Evolutionary conservation across 1,139 yeast genomes (phyloP).

Genomic region (Hansenula anomala): DNA sequence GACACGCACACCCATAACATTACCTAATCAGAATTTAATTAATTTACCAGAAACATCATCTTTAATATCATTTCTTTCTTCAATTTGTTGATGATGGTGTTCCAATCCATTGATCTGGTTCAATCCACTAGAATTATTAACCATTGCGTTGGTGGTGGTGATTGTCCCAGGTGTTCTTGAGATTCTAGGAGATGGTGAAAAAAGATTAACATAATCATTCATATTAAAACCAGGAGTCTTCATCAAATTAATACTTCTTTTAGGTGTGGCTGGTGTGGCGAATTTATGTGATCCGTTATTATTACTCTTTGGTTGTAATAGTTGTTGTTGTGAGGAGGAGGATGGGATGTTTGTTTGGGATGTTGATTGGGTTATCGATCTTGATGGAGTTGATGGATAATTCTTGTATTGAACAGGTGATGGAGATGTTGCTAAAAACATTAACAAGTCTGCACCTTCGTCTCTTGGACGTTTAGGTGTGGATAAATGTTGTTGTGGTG

Average conservation of each 20-base stretch:
- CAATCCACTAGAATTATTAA: no score
- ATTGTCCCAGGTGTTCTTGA: constrained; percentile 14
- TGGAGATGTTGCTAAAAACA: constrained; percentile 84
- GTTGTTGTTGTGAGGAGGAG: no score
- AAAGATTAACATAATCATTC: constrained; percentile 63
- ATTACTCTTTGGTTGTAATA: no score
- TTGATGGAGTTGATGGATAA: constrained; percentile 20
- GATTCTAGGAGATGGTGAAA: constrained; percentile 10
- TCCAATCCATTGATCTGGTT: no score
- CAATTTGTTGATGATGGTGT: no score
- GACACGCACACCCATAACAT: not conserved
- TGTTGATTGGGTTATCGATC: constrained; percentile 2
- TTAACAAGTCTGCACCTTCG: constrained; percentile 78
- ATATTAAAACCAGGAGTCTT: constrained; percentile 76
- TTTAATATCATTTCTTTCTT: constrained; percentile 4
- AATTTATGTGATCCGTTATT: constrained; percentile 8
- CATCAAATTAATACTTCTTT: constrained; percentile 15
- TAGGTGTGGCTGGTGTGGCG: constrained; percentile 27
- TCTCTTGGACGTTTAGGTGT: constrained; percentile 38
- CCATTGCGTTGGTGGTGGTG: not conserved
- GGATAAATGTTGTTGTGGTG: constrained; percentile 7
- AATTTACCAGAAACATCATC: constrained; percentile 22
- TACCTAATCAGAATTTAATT: constrained; percentile 15
- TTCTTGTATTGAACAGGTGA: constrained; percentile 42
- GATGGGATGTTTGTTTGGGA: no score